Evolutionary conservation across 352 stramenopile genomes (phyloP), one percentile per base, ranked within the genome.

Genomic region (Thalassiosira hispida): DNA sequence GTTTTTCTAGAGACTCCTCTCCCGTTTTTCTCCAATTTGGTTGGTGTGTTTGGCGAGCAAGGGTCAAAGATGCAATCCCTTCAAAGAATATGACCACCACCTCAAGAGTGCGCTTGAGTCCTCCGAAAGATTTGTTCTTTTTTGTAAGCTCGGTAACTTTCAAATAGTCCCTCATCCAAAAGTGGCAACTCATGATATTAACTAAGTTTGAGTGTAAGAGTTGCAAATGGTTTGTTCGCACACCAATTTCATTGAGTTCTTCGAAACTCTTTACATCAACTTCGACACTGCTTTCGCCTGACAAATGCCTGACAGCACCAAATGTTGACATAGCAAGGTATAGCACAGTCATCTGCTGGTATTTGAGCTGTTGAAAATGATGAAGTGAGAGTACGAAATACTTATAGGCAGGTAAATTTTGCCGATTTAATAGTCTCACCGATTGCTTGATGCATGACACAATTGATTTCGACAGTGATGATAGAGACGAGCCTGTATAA

Each of bases 241-340:
- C 12, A n/a, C 4, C 51, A 60, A 60, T 60, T 31, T 60, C 51
- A 38, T 38, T 60, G 23, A 60, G 51, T 38, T 60, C 51, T 18
- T 60, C 18, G 23, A n/a, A 38, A 18, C 51, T 60, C 14, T 38
- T 60, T 12, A 31, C 23, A 60, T 31, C 23, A 18, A 60, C 51
- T n/a, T 60, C 51, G 27, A n/a, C 27, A 4, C 14, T 14, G 51
- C 27, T 18, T 38, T 60, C 4, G 4, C 51, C 51, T 31, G 51
- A 5, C 18, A 60, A 5, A 60, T 60, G 51, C 51, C 8, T 38
- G 27, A 14, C 8, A 38, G 16, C 23, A 44, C 61, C 40, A 59
- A 59, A 70, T 18, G 27, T 11, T 59, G 61, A 70, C 61, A 70
- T 70, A 11, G 61, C 11, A 16, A 44, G 12, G 59, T 68, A 52